Evolutionary conservation across 805 yeast species (phyloP).

Genomic region (Suhomyces xylopsoci): DNA sequence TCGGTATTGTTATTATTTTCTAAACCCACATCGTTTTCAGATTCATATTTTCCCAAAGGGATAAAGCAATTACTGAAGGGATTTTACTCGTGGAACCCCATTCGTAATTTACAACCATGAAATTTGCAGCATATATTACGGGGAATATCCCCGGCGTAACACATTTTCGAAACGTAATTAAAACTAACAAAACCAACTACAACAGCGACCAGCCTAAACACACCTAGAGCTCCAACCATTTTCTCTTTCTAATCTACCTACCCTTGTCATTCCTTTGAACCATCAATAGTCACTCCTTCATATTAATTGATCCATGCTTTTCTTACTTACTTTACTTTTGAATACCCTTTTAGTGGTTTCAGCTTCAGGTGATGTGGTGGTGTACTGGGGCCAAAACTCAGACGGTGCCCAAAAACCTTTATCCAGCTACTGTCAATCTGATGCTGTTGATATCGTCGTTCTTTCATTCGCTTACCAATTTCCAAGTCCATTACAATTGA

Average conservation of each 20-base stretch:
- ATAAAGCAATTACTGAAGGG: not conserved
- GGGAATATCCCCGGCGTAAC: not conserved
- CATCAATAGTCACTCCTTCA: not conserved
- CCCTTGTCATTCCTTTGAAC: not conserved
- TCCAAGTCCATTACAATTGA: conserved; percentile 9
- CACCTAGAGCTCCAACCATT: not conserved
- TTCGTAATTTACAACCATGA: not conserved
- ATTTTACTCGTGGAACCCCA: not conserved
- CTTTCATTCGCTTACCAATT: conserved; percentile 12
- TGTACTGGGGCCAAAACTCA: conserved; percentile 18
- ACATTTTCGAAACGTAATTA: not conserved
- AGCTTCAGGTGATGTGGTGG: conserved; percentile 14
- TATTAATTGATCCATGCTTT: not conserved
- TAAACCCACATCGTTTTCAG: not conserved
- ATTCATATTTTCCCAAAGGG: conserved; percentile 1
- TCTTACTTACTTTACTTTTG: conserved; percentile 1
- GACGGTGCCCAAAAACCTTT: conserved; percentile 11
- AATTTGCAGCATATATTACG: not conserved
- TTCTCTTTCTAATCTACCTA: not conserved
- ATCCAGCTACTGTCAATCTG: conserved; percentile 11
- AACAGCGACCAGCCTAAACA: not conserved
- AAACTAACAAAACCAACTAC: not conserved
- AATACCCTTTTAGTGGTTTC: conserved; percentile 4
- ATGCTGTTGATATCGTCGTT: conserved; percentile 11
- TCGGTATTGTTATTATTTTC: not conserved